Conservation (phyloP, 306 rosid species). For the Prunus dulcis region DNA sequence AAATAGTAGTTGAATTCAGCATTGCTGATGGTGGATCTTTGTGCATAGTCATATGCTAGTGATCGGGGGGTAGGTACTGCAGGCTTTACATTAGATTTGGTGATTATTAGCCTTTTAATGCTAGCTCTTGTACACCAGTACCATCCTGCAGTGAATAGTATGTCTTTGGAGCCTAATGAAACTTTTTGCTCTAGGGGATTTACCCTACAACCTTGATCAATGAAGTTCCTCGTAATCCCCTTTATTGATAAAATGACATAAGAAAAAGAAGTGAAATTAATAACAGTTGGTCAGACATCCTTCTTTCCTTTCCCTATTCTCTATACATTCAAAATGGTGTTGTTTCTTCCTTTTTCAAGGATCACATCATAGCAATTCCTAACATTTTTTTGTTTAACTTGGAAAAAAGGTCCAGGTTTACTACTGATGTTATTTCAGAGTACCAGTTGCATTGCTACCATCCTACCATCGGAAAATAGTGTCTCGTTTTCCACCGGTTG, state of each 20-base stretch:
- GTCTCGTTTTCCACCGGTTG: background rate
- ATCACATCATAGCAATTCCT: background rate
- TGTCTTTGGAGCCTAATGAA: background rate
- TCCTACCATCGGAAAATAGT: background rate
- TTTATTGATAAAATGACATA: background rate
- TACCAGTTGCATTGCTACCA: background rate
- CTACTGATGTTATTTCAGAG: background rate
- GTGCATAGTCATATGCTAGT: background rate
- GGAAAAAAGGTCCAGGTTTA: background rate
- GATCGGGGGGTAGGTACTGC: constrained; percentile 3
- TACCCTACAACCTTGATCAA: background rate
- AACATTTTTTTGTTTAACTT: background rate
- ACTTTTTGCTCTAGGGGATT: background rate
- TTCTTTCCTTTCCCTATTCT: background rate
- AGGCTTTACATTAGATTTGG: constrained; percentile 1
- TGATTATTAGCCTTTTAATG: constrained; percentile 4
- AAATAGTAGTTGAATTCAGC: background rate
- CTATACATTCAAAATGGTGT: background rate
- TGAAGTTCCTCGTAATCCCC: background rate
- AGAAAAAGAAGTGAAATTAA: background rate
- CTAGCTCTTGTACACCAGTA: background rate
- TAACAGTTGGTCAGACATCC: background rate
- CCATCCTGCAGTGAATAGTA: constrained; percentile 14
- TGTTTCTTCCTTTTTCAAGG: background rate
- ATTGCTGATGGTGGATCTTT: background rate